These are phyloP conservation scores for Pleurotus platypus DNA, from an alignment of 768 basidiomycete genomes.

Conservation along the genomic window DNA sequence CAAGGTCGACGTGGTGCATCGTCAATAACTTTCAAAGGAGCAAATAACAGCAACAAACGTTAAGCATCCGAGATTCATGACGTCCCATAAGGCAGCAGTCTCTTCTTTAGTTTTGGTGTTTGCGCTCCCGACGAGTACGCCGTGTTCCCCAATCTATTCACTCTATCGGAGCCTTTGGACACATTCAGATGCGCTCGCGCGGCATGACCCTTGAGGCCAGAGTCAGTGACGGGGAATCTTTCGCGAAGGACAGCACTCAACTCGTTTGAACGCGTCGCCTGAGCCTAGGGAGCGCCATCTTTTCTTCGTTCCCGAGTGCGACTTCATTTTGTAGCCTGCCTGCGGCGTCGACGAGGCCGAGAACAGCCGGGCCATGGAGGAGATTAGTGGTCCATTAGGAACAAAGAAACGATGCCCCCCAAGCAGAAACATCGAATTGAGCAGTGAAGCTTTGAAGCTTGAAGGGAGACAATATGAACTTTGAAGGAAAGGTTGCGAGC, in stretches of 20 bases:
- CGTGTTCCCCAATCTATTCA: slow-evolving; percentile 63
- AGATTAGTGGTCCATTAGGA: slow-evolving; percentile 11
- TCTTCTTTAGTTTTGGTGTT: slow-evolving; percentile 62
- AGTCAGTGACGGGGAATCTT: not conserved
- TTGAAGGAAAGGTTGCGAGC: not conserved
- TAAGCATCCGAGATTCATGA: slow-evolving; percentile 16
- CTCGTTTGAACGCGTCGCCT: slow-evolving; percentile 69
- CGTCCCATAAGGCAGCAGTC: slow-evolving; percentile 62
- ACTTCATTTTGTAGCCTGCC: slow-evolving; percentile 76
- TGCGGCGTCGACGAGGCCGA: slow-evolving; percentile 52
- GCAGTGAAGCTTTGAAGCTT: too few species aligned
- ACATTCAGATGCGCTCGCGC: slow-evolving; percentile 72
- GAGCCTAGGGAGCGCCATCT: slow-evolving; percentile 72
- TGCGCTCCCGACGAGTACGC: slow-evolving; percentile 66
- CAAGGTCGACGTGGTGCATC: too few species aligned
- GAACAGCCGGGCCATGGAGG: slow-evolving; percentile 39
- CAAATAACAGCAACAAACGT: too few species aligned
- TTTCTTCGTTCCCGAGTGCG: slow-evolving; percentile 80
- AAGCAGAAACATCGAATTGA: not conserved
- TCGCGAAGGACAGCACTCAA: slow-evolving; percentile 28
- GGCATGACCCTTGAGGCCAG: slow-evolving; percentile 53
- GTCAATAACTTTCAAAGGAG: not conserved
- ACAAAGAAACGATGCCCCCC: not conserved
- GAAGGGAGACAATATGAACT: not conserved
- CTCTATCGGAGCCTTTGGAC: slow-evolving; percentile 57